Base-by-base conservation (phyloP, 208 protist species). In the Trypanosoma caninum region DNA sequence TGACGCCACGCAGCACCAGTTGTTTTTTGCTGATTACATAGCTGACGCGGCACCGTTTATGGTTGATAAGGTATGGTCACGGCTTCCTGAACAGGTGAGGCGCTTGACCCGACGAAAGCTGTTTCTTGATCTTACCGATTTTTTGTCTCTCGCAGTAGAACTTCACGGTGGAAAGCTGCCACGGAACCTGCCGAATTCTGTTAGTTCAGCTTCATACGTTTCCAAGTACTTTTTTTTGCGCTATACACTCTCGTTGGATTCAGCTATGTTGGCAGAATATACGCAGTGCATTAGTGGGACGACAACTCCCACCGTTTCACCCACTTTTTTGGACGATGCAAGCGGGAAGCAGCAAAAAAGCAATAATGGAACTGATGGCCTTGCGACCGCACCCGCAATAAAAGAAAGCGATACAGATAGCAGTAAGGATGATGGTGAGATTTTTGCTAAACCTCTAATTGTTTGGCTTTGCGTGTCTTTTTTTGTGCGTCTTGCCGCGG, bases 191-290 rank as follows among this genome's bases (percentile, higher is more conserved):
- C 89, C 89, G 27, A 91, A 90, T 65, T 35, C 82, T 13, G 73
- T 67, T 42, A 89, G 73, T 59, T 69, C 80, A 30, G 84, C 79
- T 4, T 54, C 69, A 25, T 90, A 89, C 65, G 78, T 81, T 25
- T 60, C 76, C 35, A 91, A 90, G 73, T 92, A 86, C 60, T 63
- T 91, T 18, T 95, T 91, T 50, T 69, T 95, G 8, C 83, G 74
- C 44, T 75, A 89, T 54, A 90, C 85, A 16, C 64, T 95, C 11
- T 59, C 66, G 10, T 31, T 92, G 4, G 76, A 82, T 45, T 73
- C 71, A 41, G 37, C 34, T 4, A 38, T 72, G 18, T 61, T 92
- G 78, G 27, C 16, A 30, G 60, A 50, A 20, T 60, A 84, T 57
- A 69, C 70, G 0, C 54, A 37, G 2, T 52, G 59, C 22, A 56